Evolutionary conservation across 2,329 filamentous ascomycete genomes (phyloP), one percentile per base, ranked within the genome.

Genomic region (Microcyclospora pomicola): DNA sequence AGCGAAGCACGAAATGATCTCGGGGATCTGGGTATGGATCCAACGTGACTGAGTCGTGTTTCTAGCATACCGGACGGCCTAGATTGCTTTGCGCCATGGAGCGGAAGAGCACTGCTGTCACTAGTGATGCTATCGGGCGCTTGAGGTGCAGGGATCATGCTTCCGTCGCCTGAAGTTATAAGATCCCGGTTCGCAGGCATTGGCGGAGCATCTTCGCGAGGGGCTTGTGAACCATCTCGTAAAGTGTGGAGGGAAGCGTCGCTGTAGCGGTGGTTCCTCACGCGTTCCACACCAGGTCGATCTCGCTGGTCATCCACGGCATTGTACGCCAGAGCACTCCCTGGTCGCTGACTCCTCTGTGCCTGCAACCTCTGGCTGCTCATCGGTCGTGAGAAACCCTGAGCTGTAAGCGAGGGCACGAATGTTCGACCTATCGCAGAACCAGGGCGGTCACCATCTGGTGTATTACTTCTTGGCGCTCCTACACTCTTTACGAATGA

Each of bases 341-440:
- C 61, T 29, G 67, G 69, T 34, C 67, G 66, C 48, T 68, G 74
- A 45, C 79, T 77, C 58, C 88, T 72, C 61, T 96, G 91, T 38
- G 86, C 86, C 62, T 96, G 88, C 36, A 96, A 68, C 58, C 85
- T 81, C 59, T 94, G 86, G 15, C 88, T 93, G 63, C 87, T 96
- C 85, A 98, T 93, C 30, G 91, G 91, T 15, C 80, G 81, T 56
- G 93, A 94, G 65, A 98, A 96, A 38, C 84, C 88, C 54, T 88
- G 82, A 12, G 85, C 86, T 2, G 85, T 80, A 37, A 98, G 66
- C 2, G 82, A 86, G 1, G 91, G 87, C 14, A 93, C 86, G 67
- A 98, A 91, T 31, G 83, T 91, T 53, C 80, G 75, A 56, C 80
- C 86, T 27, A 49, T 39, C 33, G 80, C 69, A 31, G 82, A 71